Percentiles rank a stretch among this genome's conserved stretches.
phyloP scores from a whole-genome alignment of 805 yeast species.

The Lipomyces yamanashiensis region DNA sequence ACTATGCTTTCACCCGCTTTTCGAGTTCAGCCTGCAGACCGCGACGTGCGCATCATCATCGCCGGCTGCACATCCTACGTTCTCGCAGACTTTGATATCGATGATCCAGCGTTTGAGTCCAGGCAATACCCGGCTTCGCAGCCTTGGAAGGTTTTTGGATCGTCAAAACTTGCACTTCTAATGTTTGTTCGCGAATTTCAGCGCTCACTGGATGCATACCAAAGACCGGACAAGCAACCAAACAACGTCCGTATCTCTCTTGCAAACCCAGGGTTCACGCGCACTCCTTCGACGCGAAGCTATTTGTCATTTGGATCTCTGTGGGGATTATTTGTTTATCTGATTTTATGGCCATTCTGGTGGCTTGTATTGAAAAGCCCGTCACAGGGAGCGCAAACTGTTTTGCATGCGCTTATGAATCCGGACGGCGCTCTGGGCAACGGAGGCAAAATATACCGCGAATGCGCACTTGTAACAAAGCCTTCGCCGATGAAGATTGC shows the following conservation, averaged over 20 bases:
- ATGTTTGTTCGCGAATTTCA: slow-evolving; percentile 82
- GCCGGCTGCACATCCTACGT: slow-evolving; percentile 80
- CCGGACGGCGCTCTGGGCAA: slow-evolving; percentile 67
- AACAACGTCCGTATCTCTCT: slow-evolving; percentile 70
- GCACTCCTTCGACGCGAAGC: slow-evolving; percentile 84
- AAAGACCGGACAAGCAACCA: slow-evolving; percentile 70
- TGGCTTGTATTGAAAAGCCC: slow-evolving; percentile 81
- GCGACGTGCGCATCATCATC: slow-evolving; percentile 86
- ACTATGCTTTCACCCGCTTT: slow-evolving; percentile 82
- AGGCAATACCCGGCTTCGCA: slow-evolving; percentile 60
- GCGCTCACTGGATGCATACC: slow-evolving; percentile 59
- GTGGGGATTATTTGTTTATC: slow-evolving; percentile 60
- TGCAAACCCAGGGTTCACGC: slow-evolving; percentile 91
- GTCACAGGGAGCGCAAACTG: slow-evolving; percentile 77
- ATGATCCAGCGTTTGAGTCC: slow-evolving; percentile 67
- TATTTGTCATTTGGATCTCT: slow-evolving; percentile 76
- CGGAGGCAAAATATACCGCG: slow-evolving; percentile 75
- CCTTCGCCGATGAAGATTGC: slow-evolving; percentile 59
- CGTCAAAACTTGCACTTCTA: slow-evolving; percentile 76
- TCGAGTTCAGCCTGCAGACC: slow-evolving; percentile 88
- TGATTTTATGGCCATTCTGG: slow-evolving; percentile 77
- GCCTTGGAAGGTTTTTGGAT: slow-evolving; percentile 81
- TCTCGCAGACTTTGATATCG: slow-evolving; percentile 65
- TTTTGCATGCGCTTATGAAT: slow-evolving; percentile 68
- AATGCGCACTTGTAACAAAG: slow-evolving; percentile 54